phyloP scores from a whole-genome alignment of 345 rosid species.

The Camelina hispida region DNA sequence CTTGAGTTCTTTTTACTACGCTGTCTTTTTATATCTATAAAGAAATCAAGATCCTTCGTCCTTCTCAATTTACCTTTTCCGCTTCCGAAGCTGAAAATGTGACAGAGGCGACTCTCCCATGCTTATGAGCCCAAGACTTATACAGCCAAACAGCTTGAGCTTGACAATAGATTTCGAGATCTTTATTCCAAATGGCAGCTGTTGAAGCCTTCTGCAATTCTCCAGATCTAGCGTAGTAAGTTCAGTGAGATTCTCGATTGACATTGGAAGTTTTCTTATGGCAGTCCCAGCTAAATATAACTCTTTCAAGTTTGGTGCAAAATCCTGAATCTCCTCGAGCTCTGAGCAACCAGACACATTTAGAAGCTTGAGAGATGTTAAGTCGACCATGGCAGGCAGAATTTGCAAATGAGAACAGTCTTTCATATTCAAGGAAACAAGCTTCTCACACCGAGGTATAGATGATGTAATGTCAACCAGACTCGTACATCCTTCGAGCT shows the following conservation, averaged over 20 bases:
- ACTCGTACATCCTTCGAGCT: constrained; percentile 37
- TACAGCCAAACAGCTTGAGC: too few species aligned
- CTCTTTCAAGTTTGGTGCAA: constrained; percentile 28
- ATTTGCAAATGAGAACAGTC: constrained; percentile 16
- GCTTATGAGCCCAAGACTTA: too few species aligned
- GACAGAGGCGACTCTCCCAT: too few species aligned
- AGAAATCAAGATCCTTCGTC: too few species aligned
- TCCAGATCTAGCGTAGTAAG: too few species aligned
- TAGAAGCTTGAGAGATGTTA: constrained; percentile 28
- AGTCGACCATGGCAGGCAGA: background rate
- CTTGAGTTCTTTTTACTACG: too few species aligned
- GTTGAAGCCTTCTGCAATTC: too few species aligned
- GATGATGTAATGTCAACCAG: constrained; percentile 28
- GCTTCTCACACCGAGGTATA: constrained; percentile 17
- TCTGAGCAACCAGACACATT: constrained; percentile 28
- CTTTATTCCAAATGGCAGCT: too few species aligned
- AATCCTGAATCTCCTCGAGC: constrained; percentile 23
- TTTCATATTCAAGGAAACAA: constrained; percentile 39
- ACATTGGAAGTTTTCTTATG: constrained; percentile 23
- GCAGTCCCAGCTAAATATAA: constrained; percentile 33
- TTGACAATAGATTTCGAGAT: background rate
- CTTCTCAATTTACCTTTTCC: too few species aligned
- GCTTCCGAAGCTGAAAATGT: too few species aligned
- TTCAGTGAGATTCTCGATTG: too few species aligned
- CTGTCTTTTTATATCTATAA: too few species aligned